Evolutionary conservation across 2,329 filamentous ascomycete species (phyloP).

Genomic region (Phialophora verrucosa): DNA sequence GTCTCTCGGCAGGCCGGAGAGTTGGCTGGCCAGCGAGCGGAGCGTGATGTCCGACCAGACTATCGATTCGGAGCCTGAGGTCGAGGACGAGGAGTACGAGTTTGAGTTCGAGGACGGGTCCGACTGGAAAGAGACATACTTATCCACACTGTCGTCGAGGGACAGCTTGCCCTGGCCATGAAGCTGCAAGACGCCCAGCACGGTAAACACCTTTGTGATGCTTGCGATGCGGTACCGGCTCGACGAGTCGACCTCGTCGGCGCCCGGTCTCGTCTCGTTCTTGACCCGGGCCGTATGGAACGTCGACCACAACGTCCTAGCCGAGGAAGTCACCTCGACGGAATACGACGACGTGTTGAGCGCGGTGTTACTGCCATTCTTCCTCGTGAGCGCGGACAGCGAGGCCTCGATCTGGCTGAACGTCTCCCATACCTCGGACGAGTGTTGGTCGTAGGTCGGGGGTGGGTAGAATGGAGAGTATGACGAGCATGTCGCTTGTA

Average conservation of each 20-base stretch:
- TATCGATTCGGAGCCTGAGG: conserved; percentile 23
- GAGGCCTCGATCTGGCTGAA: conserved; percentile 22
- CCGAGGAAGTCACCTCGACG: conserved; percentile 36
- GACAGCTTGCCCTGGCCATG: conserved; percentile 40
- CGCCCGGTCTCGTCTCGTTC: conserved; percentile 32
- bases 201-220: conserved; percentile 42
- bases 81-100: too few relatives aligned
- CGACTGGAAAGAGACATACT: conserved; percentile 34
- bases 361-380: not conserved
- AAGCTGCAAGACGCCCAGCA: conserved; percentile 40
- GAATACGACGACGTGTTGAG: conserved; percentile 38
- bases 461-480: conserved; percentile 32
- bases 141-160: conserved; percentile 40
- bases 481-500: conserved; percentile 19
- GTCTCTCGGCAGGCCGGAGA: conserved; percentile 41
- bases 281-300: conserved; percentile 36
- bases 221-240: conserved; percentile 41
- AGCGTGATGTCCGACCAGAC: conserved; percentile 42
- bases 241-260: conserved; percentile 32
- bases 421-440: conserved; percentile 16
- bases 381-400: conserved; percentile 5
- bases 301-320: conserved; percentile 28
- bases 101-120: conserved; percentile 15
- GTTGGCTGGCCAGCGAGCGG: conserved; percentile 39
- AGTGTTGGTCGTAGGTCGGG: conserved; percentile 22